Evolutionary conservation across 257 asterid genomes (phyloP).

Genomic region (Nicotiana attenuata): DNA sequence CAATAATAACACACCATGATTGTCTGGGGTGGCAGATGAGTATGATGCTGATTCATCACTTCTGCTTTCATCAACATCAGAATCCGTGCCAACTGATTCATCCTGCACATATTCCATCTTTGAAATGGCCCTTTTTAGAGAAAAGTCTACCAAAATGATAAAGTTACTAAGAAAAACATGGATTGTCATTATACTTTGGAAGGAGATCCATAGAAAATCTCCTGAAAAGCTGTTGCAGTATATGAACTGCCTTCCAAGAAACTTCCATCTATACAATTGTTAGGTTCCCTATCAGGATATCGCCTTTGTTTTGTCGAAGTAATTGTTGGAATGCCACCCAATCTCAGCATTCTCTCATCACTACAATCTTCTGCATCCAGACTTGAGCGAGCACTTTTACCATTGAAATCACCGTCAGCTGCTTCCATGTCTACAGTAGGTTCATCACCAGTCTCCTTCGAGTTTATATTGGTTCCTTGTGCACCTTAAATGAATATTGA

Average conservation of each 20-base stretch:
- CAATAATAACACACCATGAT: constrained; percentile 27
- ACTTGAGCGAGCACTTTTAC: constrained; percentile 22
- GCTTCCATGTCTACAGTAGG: constrained; percentile 17
- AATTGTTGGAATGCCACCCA: constrained; percentile 11
- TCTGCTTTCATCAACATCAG: constrained; percentile 36
- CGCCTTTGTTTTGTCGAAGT: constrained; percentile 16
- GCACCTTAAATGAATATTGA: constrained; percentile 22
- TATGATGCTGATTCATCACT: constrained; percentile 29
- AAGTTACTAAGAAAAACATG: constrained; percentile 17
- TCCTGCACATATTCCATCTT: constrained; percentile 38
- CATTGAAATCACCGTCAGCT: constrained; percentile 16
- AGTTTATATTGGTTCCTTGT: constrained; percentile 16
- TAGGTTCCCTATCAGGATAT: constrained; percentile 19
- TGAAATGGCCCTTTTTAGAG: constrained; percentile 8
- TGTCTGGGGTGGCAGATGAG: constrained; percentile 37
- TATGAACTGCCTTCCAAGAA: constrained; percentile 22
- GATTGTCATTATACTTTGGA: constrained; percentile 18
- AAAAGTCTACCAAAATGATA: constrained; percentile 9
- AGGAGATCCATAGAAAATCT: constrained; percentile 14
- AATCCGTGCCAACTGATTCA: constrained; percentile 30
- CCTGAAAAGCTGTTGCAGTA: constrained; percentile 20
- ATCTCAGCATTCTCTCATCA: constrained; percentile 13
- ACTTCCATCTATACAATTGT: constrained; percentile 16
- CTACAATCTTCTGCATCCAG: constrained; percentile 23
- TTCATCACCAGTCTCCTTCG: constrained; percentile 25